Evolutionary conservation across 1,284 basidiomycete species (phyloP).

Genomic region (Cryptococcus maquisensis): DNA sequence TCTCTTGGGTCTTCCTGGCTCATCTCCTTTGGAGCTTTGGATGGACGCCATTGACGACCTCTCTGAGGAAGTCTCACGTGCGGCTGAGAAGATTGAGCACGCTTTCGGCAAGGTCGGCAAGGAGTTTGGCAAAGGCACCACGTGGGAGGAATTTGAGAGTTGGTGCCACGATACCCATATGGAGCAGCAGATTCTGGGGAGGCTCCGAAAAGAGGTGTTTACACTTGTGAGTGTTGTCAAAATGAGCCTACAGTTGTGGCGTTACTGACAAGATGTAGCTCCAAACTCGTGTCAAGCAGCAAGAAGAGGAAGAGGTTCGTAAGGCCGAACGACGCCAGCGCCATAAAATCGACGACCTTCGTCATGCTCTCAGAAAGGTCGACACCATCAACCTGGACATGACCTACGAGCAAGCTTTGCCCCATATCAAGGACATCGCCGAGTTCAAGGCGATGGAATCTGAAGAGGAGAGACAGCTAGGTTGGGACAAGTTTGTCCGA

Average conservation of each 20-base stretch:
- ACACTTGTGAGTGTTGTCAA: conserved; percentile 57
- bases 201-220: conserved; percentile 59
- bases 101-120: conserved; percentile 39
- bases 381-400: conserved; percentile 67
- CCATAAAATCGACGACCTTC: conserved; percentile 88
- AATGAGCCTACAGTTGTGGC: background rate
- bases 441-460: conserved; percentile 75
- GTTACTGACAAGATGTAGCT: conserved; percentile 55
- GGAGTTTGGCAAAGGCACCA: conserved; percentile 47
- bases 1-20: conserved; percentile 86
- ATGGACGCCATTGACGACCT: conserved; percentile 88
- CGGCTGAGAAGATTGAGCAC: conserved; percentile 58
- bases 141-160: conserved; percentile 54
- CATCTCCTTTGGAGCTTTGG: conserved; percentile 90
- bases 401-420: conserved; percentile 70
- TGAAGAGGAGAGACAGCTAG: conserved; percentile 69
- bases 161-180: conserved; percentile 50
- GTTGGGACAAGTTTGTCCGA: conserved; percentile 79
- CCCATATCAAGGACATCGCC: conserved; percentile 69
- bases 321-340: conserved; percentile 76
- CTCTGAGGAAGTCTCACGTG: conserved; percentile 75
- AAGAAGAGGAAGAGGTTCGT: conserved; percentile 72
- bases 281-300: conserved; percentile 64
- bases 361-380: conserved; percentile 90
- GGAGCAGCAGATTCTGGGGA: conserved; percentile 53